These are phyloP conservation scores for Lachancea cidri DNA, from an alignment of 805 yeast genomes.

Conservation along the genomic window DNA sequence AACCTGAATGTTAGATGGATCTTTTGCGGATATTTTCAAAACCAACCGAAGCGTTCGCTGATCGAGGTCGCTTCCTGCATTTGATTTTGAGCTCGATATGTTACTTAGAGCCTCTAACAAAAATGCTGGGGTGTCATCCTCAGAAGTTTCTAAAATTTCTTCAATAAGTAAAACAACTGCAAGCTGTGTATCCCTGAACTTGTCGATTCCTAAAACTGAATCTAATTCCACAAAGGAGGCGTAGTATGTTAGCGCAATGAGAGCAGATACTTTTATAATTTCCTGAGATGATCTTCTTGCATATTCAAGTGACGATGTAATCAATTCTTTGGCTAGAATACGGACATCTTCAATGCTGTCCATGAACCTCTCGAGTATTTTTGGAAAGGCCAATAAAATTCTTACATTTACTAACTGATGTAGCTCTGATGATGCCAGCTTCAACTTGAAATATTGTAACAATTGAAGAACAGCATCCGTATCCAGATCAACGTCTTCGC, in stretches of 20 bases:
- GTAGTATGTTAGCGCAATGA: conserved; percentile 53
- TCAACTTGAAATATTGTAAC: neutral
- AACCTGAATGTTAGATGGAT: conserved; percentile 69
- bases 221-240: conserved; percentile 35
- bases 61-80: conserved; percentile 25
- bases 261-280: conserved; percentile 27
- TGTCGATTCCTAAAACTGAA: conserved; percentile 21
- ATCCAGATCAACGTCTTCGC: conserved; percentile 6
- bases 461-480: neutral
- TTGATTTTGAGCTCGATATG: conserved; percentile 19
- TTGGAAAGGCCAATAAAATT: conserved; percentile 49
- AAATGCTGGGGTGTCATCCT: conserved; percentile 74
- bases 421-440: neutral
- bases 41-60: conserved; percentile 46
- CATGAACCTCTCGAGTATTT: conserved; percentile 49
- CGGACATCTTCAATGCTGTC: conserved; percentile 29
- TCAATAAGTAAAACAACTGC: conserved; percentile 36
- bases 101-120: conserved; percentile 61
- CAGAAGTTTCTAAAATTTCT: conserved; percentile 52
- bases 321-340: conserved; percentile 28
- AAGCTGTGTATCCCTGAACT: conserved; percentile 18
- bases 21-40: conserved; percentile 61
- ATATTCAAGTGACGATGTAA: conserved; percentile 19
- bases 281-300: conserved; percentile 29
- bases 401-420: conserved; percentile 44